Percentiles rank a stretch among this genome's conserved stretches.
phyloP scores from a whole-genome alignment of 163 green algal species.

The Chlamydomonas reinhardtii region DNA sequence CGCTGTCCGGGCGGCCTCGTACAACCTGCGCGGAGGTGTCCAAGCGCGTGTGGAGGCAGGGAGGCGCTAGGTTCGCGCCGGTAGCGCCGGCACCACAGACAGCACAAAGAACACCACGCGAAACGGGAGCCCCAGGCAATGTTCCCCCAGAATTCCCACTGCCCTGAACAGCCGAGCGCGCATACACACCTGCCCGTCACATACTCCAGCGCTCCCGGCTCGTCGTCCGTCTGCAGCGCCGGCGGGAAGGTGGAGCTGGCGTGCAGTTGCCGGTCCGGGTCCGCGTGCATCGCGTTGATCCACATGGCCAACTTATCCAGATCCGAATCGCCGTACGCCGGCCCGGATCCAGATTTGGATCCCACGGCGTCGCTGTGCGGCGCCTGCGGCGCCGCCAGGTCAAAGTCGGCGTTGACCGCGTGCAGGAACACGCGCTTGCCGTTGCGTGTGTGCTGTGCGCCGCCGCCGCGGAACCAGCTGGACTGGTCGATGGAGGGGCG shows the following conservation, averaged over 20 bases:
- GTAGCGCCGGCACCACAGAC: no score
- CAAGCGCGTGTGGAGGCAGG: no score
- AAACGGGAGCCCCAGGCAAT: no score
- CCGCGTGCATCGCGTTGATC: slow-evolving; percentile 15
- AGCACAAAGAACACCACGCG: no score
- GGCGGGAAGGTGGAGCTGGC: slow-evolving; percentile 3
- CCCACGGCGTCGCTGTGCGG: no score
- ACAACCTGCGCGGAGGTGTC: neutral
- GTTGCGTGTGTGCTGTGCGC: neutral
- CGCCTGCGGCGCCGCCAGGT: neutral
- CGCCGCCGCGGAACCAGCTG: slow-evolving; percentile 20
- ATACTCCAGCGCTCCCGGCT: slow-evolving; percentile 6
- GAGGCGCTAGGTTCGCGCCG: no score
- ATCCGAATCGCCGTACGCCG: neutral
- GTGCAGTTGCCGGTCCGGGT: slow-evolving; percentile 1
- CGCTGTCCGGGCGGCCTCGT: neutral
- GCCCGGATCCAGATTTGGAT: no score
- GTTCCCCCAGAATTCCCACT: no score
- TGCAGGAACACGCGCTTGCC: slow-evolving; percentile 19
- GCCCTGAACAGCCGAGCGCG: no score
- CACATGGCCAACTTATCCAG: slow-evolving; percentile 14
- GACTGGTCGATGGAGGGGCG: slow-evolving; percentile 11
- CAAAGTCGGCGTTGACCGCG: slow-evolving; percentile 25
- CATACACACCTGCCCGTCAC: slow-evolving; percentile 21
- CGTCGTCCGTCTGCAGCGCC: slow-evolving; percentile 7